Conservation (phyloP, 2,329 filamentous ascomycete species). For the Calonectria leucothoes region DNA sequence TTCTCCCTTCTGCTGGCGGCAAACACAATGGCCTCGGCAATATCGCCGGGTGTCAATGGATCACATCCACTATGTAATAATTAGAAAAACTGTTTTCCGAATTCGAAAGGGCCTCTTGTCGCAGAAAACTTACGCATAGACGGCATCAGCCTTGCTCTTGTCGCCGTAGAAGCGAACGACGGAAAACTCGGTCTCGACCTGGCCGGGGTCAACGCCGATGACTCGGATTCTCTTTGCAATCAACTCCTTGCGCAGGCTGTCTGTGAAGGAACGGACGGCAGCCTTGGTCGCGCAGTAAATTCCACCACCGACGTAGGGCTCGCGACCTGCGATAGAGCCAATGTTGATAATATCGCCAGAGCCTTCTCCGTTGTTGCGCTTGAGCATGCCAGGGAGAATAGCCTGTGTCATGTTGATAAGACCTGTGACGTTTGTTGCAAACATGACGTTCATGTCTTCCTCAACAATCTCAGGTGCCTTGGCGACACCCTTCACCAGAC, state of each 20-base stretch:
- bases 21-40: conserved; percentile 91
- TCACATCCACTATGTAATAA: conserved; percentile 70
- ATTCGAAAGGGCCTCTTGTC: rapidly evolving
- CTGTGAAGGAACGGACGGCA: conserved; percentile 85
- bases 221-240: conserved; percentile 83
- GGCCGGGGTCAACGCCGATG: conserved; percentile 89
- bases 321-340: conserved; percentile 89
- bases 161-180: conserved; percentile 89
- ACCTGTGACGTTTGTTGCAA: conserved; percentile 92
- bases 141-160: conserved; percentile 87
- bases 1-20: conserved; percentile 86
- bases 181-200: conserved; percentile 96
- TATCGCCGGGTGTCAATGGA: conserved; percentile 88
- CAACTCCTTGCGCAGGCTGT: conserved; percentile 83
- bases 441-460: conserved; percentile 88
- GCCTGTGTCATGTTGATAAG: conserved; percentile 98
- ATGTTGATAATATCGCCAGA: conserved; percentile 94
- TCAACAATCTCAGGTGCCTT: conserved; percentile 86
- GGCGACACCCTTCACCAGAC: conserved; percentile 88
- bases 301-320: conserved; percentile 84
- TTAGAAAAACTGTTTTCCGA: not conserved
- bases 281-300: conserved; percentile 96
- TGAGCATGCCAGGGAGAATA: conserved; percentile 82
- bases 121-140: conserved; percentile 75
- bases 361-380: conserved; percentile 75